Conservation (phyloP, 1,284 basidiomycete species). For the Rhodofomes roseus region DNA sequence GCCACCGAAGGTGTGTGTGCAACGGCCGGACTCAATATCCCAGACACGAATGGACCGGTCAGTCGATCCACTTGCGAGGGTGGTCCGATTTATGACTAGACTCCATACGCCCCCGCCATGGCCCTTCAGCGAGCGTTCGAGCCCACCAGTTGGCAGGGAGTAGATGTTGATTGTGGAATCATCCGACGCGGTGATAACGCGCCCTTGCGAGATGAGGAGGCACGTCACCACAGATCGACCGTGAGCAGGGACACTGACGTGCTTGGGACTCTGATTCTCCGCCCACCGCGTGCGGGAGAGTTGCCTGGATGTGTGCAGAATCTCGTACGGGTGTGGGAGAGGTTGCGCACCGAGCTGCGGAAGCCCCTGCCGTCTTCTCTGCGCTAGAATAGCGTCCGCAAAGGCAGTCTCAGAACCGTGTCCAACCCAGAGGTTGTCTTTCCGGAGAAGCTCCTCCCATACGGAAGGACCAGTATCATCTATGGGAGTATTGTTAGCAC, state of each 20-base stretch:
- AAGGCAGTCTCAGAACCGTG: conserved; percentile 72
- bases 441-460: conserved; percentile 78
- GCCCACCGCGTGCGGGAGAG: conserved; percentile 79
- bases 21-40: conserved; percentile 76
- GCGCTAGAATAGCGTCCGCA: conserved; percentile 55
- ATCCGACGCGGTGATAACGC: conserved; percentile 92
- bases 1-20: conserved; percentile 88
- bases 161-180: conserved; percentile 93
- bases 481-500: conserved; percentile 33
- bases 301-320: conserved; percentile 81
- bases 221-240: conserved; percentile 91
- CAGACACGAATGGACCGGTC: conserved; percentile 48
- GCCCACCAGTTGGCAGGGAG: conserved; percentile 75
- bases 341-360: conserved; percentile 45
- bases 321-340: conserved; percentile 79
- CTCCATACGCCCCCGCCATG: conserved; percentile 98
- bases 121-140: conserved; percentile 73
- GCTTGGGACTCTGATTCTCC: conserved; percentile 63
- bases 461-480: conserved; percentile 82
- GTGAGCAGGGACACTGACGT: conserved; percentile 78
- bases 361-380: conserved; percentile 44
- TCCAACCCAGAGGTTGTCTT: conserved; percentile 83
- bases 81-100: conserved; percentile 77
- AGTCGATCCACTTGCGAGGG: conserved; percentile 82
- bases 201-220: conserved; percentile 86